These are phyloP conservation scores for Penicillium maclennaniae DNA, from an alignment of 495 filamentous ascomycete species.

Conservation along the genomic window DNA sequence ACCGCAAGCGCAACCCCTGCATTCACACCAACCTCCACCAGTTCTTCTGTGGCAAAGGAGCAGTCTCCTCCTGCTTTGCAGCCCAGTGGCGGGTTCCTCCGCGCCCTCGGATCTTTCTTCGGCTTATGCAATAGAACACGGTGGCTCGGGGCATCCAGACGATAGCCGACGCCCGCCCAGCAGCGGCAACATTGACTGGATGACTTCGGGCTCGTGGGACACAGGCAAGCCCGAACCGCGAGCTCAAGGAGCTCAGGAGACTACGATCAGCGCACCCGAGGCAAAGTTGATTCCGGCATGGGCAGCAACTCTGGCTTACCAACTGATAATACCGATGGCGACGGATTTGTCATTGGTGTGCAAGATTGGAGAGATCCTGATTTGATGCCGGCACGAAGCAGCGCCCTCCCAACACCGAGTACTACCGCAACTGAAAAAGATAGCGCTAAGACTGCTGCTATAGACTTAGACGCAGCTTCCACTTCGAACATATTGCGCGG, in stretches of 20 bases:
- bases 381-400: constrained; percentile 49
- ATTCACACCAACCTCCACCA: constrained; percentile 26
- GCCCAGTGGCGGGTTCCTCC: constrained; percentile 51
- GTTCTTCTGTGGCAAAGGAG: constrained; percentile 20
- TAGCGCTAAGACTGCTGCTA: constrained; percentile 18
- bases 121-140: constrained; percentile 40
- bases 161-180: constrained; percentile 72
- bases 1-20: constrained; percentile 21
- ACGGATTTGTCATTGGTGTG: constrained; percentile 85
- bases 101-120: constrained; percentile 50
- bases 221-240: constrained; percentile 43
- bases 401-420: constrained; percentile 25
- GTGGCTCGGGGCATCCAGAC: constrained; percentile 24
- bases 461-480: constrained; percentile 28
- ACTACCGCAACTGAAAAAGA: constrained; percentile 22
- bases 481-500: constrained; percentile 50
- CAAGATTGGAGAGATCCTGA: constrained; percentile 92
- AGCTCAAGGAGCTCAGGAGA: constrained; percentile 11
- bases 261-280: constrained; percentile 5
- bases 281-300: constrained; percentile 12
- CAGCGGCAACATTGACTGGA: constrained; percentile 80
- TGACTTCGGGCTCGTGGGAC: constrained; percentile 63
- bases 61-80: constrained; percentile 13
- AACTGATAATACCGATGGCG: constrained; percentile 37
- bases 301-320: constrained; percentile 17